These are phyloP conservation scores for Glutinoglossum americanum DNA, from an alignment of 495 filamentous ascomycete genomes.

Conservation along the genomic window DNA sequence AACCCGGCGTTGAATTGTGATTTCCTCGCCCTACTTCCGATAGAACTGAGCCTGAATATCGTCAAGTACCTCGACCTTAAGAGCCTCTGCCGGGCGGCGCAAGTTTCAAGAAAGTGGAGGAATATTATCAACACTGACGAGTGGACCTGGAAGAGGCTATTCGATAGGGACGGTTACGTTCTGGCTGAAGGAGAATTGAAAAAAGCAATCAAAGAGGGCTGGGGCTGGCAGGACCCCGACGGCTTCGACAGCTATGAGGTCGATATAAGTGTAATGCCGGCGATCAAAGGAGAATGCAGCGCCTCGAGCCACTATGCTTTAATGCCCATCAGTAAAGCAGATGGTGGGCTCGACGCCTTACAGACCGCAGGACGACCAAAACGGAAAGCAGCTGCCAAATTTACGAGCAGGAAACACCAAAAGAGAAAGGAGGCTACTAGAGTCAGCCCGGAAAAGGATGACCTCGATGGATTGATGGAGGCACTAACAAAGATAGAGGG, in stretches of 20 bases:
- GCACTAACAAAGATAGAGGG: constrained; percentile 37
- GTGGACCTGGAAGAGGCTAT: constrained; percentile 82
- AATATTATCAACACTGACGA: constrained; percentile 78
- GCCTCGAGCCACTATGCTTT: background rate
- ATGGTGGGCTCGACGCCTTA: constrained; percentile 6
- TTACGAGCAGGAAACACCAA: constrained; percentile 16
- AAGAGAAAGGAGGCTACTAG: constrained; percentile 11
- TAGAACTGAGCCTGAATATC: constrained; percentile 73
- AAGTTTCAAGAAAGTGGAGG: constrained; percentile 89
- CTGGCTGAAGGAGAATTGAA: constrained; percentile 70
- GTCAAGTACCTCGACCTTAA: constrained; percentile 68
- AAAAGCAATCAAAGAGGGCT: constrained; percentile 75
- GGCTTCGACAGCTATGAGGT: constrained; percentile 54
- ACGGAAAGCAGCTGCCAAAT: constrained; percentile 27
- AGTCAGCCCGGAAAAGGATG: constrained; percentile 7
- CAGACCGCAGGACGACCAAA: constrained; percentile 24
- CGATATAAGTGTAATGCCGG: constrained; percentile 38
- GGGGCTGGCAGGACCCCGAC: constrained; percentile 91
- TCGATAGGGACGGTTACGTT: constrained; percentile 61
- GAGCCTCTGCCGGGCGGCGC: constrained; percentile 77
- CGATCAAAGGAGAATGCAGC: constrained; percentile 10
- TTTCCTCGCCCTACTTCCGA: constrained; percentile 60
- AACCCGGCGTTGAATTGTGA: constrained; percentile 96
- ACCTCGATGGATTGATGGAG: constrained; percentile 23
- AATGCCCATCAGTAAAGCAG: background rate